Conservation (phyloP, 257 asterid species). For the Solanum chmielewskii region DNA sequence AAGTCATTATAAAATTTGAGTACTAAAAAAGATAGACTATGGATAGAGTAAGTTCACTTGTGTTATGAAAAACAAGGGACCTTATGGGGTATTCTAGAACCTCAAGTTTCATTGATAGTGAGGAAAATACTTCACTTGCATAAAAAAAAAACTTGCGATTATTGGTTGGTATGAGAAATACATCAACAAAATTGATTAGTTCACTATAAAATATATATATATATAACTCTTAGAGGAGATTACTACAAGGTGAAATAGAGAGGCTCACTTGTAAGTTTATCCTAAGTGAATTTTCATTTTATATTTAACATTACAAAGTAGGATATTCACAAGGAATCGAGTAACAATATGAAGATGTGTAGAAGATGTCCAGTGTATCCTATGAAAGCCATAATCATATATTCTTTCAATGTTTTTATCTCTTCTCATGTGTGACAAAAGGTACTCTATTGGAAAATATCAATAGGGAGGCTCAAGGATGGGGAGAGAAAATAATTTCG, state of each 20-base stretch:
- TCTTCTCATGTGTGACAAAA: no score
- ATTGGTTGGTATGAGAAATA: neutral
- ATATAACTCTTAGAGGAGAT: neutral
- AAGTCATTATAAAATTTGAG: no score
- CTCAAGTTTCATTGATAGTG: neutral
- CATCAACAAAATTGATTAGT: neutral
- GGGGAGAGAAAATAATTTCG: neutral
- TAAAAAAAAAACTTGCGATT: neutral
- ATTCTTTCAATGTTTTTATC: no score
- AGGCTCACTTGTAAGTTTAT: neutral
- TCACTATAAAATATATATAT: no score
- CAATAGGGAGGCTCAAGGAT: neutral
- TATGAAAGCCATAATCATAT: neutral
- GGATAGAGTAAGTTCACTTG: neutral
- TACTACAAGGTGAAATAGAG: neutral
- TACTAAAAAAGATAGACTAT: neutral
- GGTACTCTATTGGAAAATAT: neutral
- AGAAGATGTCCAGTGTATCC: neutral
- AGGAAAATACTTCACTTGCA: neutral
- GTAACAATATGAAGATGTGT: no score
- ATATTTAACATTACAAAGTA: neutral
- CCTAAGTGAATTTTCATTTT: neutral
- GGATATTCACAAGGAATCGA: neutral
- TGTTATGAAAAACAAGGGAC: neutral
- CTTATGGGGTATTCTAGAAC: neutral